A percentile compares a stretch with the other conserved stretches of the same genome.
These are phyloP conservation scores for Magnusiomyces suaveolens DNA, from an alignment of 1,139 yeast species.

Conservation along the genomic window DNA sequence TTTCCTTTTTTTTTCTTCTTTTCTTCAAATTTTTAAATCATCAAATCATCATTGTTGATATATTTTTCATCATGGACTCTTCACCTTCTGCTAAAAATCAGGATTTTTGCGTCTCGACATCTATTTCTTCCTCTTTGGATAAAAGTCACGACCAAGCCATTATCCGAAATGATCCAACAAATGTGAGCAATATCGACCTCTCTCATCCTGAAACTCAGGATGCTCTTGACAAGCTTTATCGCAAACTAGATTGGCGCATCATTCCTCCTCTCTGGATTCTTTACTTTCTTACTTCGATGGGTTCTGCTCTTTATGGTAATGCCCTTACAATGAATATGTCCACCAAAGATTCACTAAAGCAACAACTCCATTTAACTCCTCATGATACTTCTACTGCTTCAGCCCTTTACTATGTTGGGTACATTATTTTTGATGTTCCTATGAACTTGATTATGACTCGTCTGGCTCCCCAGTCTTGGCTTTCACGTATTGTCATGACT, in stretches of 20 bases:
- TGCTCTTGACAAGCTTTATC: conserved; percentile 49
- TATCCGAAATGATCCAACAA: too few relatives aligned
- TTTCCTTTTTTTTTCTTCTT: neutral
- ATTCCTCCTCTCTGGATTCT: conserved; percentile 78
- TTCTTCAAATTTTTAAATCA: too few relatives aligned
- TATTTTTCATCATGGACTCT: neutral
- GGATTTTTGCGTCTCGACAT: too few relatives aligned
- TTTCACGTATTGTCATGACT: conserved; percentile 64
- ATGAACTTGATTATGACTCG: conserved; percentile 81
- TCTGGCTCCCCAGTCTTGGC: conserved; percentile 78
- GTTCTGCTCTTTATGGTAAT: conserved; percentile 66
- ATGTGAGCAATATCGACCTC: conserved; percentile 7
- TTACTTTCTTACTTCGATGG: conserved; percentile 72
- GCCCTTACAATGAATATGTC: conserved; percentile 71
- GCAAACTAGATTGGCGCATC: conserved; percentile 58
- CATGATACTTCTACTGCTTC: conserved; percentile 65
- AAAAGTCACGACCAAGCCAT: too few relatives aligned
- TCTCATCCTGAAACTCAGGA: conserved; percentile 20
- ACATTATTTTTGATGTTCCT: conserved; percentile 75
- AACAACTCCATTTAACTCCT: conserved; percentile 42
- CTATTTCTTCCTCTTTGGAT: too few relatives aligned
- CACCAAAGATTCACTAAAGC: conserved; percentile 52
- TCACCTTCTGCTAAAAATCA: too few relatives aligned
- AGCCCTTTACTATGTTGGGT: conserved; percentile 76
- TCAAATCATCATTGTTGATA: too few relatives aligned